Conservation (phyloP, 805 yeast genomes). For the Candida krabiensis region DNA sequence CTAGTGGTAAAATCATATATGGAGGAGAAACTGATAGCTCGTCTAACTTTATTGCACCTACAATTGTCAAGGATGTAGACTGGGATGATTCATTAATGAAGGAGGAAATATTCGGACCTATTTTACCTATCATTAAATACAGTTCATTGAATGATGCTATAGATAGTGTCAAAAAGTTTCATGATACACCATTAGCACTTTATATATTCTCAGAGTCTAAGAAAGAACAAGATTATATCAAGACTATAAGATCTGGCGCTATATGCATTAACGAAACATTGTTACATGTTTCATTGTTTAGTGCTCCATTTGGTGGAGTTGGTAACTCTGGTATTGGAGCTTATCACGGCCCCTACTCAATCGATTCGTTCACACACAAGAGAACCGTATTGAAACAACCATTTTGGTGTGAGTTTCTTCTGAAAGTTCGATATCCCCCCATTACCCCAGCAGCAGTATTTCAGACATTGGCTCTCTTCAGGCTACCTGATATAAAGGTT, state of each 20-base stretch:
- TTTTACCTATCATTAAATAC: slow-evolving; percentile 70
- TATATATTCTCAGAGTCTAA: slow-evolving; percentile 61
- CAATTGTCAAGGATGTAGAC: slow-evolving; percentile 60
- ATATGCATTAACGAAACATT: slow-evolving; percentile 70
- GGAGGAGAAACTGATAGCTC: slow-evolving; percentile 41
- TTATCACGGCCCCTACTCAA: slow-evolving; percentile 75
- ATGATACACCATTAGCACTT: slow-evolving; percentile 82
- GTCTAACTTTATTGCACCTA: slow-evolving; percentile 64
- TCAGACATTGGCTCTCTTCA: slow-evolving; percentile 5
- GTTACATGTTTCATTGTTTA: slow-evolving; percentile 61
- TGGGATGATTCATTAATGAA: slow-evolving; percentile 73
- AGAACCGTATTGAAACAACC: slow-evolving; percentile 68
- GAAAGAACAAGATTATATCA: slow-evolving; percentile 48
- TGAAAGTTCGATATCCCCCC: slow-evolving; percentile 71
- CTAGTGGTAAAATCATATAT: slow-evolving; percentile 53
- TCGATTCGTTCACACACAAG: slow-evolving; percentile 73
- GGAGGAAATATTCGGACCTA: slow-evolving; percentile 82
- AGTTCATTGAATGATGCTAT: slow-evolving; percentile 45
- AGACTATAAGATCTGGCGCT: slow-evolving; percentile 70
- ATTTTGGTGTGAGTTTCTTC: slow-evolving; percentile 54
- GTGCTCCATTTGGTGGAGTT: slow-evolving; percentile 89
- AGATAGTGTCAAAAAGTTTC: slow-evolving; percentile 42
- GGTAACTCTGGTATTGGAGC: slow-evolving; percentile 82
- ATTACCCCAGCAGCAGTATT: slow-evolving; percentile 33
- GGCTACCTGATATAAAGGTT: slow-evolving; percentile 6